Conservation (phyloP, 2,329 filamentous ascomycete genomes). For the Arthrobotrys pseudoclavata region DNA sequence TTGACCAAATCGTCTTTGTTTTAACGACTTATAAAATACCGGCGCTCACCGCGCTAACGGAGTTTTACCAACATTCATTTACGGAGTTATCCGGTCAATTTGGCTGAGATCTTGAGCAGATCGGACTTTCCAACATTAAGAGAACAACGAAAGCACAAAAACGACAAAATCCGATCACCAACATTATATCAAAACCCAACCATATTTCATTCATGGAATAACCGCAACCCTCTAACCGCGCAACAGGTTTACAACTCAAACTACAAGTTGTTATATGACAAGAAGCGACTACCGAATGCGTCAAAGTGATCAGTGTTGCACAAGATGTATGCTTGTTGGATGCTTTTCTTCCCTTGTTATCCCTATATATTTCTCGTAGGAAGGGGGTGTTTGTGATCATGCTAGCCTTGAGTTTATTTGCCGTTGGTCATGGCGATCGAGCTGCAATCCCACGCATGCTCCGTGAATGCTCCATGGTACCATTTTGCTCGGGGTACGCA, state of each 20-base stretch:
- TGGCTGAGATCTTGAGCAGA: constrained; percentile 2
- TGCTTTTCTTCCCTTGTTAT: constrained; percentile 5
- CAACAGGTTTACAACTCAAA: constrained; percentile 27
- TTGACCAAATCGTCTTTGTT: constrained; percentile 7
- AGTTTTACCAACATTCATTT: not conserved
- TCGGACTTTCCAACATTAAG: constrained; percentile 11
- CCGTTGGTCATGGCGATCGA: constrained; percentile 10
- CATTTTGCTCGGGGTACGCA: not conserved
- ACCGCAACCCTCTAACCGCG: constrained; percentile 38
- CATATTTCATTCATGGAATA: not conserved
- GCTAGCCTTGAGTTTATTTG: not conserved
- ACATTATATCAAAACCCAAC: not conserved
- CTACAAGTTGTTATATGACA: constrained; percentile 39
- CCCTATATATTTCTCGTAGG: not conserved
- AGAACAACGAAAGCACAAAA: constrained; percentile 1
- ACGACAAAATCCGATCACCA: not conserved
- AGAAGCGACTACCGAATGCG: constrained; percentile 43
- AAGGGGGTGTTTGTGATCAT: constrained; percentile 1
- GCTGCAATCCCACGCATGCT: not conserved
- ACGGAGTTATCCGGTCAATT: constrained; percentile 18
- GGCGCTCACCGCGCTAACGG: not conserved
- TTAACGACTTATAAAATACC: constrained; percentile 45
- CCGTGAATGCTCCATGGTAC: not conserved
- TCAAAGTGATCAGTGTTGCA: constrained; percentile 18
- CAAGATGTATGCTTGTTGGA: constrained; percentile 26